Conservation (phyloP, 768 basidiomycete species). For the Neoboletus subvelutipes region DNA sequence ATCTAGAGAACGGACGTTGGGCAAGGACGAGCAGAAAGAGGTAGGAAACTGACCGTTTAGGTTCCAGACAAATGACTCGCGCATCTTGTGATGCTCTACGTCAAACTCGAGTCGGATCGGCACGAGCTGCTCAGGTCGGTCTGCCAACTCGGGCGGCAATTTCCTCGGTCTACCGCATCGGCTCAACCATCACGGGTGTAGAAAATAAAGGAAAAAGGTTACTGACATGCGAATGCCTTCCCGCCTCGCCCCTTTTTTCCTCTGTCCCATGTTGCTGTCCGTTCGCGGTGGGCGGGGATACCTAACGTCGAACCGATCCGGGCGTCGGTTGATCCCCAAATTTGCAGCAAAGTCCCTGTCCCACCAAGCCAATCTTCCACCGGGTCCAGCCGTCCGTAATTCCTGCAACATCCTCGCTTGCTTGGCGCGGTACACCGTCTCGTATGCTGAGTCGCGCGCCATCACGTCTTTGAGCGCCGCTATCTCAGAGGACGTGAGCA, state of each 20-base stretch:
- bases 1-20: conserved; percentile 47
- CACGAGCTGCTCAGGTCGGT: conserved; percentile 77
- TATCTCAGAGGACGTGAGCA: conserved; percentile 36
- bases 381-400: conserved; percentile 42
- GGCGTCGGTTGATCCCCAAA: conserved; percentile 30
- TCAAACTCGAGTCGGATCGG: conserved; percentile 97
- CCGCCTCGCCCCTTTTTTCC: conserved; percentile 54
- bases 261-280: conserved; percentile 32
- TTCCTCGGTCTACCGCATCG: conserved; percentile 53
- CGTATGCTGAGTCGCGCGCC: conserved; percentile 44
- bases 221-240: conserved; percentile 80
- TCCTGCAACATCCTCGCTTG: conserved; percentile 54
- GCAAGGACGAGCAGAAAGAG: neutral
- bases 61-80: conserved; percentile 98
- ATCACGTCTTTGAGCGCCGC: conserved; percentile 36
- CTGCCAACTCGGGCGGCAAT: conserved; percentile 52
- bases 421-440: conserved; percentile 47
- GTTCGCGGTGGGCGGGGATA: conserved; percentile 50
- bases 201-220: conserved; percentile 2
- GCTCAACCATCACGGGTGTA: neutral
- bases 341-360: conserved; percentile 50
- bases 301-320: conserved; percentile 50
- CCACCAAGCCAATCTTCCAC: conserved; percentile 55
- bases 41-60: conserved; percentile 66
- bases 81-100: conserved; percentile 89